phyloP scores from a whole-genome alignment of 495 filamentous ascomycete species.

The Apodospora peruviana region DNA sequence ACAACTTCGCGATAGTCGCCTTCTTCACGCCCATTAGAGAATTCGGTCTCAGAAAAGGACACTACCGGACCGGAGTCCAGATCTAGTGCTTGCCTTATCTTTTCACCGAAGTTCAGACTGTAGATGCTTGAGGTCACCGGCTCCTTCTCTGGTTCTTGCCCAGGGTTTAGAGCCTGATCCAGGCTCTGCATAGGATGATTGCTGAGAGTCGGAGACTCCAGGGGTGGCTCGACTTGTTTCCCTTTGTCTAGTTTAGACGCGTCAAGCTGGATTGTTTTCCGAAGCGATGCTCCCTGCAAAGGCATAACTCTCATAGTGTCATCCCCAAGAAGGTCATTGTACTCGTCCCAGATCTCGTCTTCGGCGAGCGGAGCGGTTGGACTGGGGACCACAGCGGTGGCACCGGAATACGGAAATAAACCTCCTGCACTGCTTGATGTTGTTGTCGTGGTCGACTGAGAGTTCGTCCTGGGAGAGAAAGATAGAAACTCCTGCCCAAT shows the following conservation, averaged over 20 bases:
- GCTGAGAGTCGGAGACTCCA: slow-evolving; percentile 37
- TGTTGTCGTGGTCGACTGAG: slow-evolving; percentile 57
- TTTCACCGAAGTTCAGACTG: slow-evolving; percentile 42
- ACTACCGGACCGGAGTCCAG: slow-evolving; percentile 31
- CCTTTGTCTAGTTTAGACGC: slow-evolving; percentile 9
- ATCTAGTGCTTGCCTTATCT: slow-evolving; percentile 38
- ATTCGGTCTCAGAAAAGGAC: slow-evolving; percentile 49
- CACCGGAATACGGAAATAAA: slow-evolving; percentile 41
- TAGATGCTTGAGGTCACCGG: slow-evolving; percentile 31
- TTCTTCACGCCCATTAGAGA: slow-evolving; percentile 40
- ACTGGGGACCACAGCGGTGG: slow-evolving; percentile 57
- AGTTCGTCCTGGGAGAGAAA: slow-evolving; percentile 67
- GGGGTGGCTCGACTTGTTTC: slow-evolving; percentile 18
- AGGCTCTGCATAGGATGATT: slow-evolving; percentile 26
- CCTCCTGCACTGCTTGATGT: slow-evolving; percentile 58
- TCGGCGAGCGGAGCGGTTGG: slow-evolving; percentile 56
- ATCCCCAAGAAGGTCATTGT: slow-evolving; percentile 81
- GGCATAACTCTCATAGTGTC: slow-evolving; percentile 40
- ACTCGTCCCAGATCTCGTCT: slow-evolving; percentile 94
- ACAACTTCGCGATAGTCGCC: not conserved
- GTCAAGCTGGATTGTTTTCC: slow-evolving; percentile 41
- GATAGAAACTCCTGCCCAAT: slow-evolving; percentile 54
- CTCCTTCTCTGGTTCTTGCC: slow-evolving; percentile 18
- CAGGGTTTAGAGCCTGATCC: slow-evolving; percentile 21
- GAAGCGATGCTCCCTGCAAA: slow-evolving; percentile 45